Percentiles rank a stretch among this genome's conserved stretches.
phyloP scores from a whole-genome alignment of 345 rosid species.

The Rhodamnia argentea region DNA sequence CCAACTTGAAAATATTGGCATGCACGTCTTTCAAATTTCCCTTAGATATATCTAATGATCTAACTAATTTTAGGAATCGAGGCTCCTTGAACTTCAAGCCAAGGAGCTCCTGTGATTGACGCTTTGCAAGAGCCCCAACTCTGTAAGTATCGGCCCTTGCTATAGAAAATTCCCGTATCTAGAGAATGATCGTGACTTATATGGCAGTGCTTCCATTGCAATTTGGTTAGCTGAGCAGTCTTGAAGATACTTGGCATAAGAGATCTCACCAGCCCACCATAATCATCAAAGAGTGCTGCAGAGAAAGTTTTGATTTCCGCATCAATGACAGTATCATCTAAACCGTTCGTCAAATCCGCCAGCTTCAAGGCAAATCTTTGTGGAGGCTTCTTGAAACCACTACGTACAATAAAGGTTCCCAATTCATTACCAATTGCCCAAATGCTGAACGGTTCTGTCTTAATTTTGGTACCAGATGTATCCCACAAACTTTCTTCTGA shows the following conservation, averaged over 20 bases:
- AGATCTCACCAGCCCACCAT: slow-evolving; percentile 84
- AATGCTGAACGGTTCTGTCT: slow-evolving; percentile 67
- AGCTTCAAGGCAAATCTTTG: slow-evolving; percentile 84
- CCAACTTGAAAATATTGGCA: not conserved
- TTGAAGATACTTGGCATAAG: not conserved
- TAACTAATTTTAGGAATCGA: not conserved
- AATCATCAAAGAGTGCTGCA: slow-evolving; percentile 90
- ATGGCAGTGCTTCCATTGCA: not conserved
- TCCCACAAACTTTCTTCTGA: slow-evolving; percentile 89
- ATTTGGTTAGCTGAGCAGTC: not conserved
- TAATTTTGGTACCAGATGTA: slow-evolving; percentile 54
- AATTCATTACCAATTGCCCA: slow-evolving; percentile 70
- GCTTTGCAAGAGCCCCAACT: not conserved
- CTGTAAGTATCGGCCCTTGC: not conserved
- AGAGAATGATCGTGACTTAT: not conserved
- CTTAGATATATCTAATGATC: not conserved
- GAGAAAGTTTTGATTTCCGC: slow-evolving; percentile 78
- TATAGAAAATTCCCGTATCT: not conserved
- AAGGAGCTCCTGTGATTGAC: not conserved
- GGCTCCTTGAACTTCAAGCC: not conserved
- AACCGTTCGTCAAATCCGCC: slow-evolving; percentile 58
- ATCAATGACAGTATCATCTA: slow-evolving; percentile 64
- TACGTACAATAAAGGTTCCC: slow-evolving; percentile 77
- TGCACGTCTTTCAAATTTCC: not conserved
- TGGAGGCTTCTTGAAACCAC: slow-evolving; percentile 85